Evolutionary conservation across 306 rosid genomes (phyloP).

Genomic region (Pueraria montana): DNA sequence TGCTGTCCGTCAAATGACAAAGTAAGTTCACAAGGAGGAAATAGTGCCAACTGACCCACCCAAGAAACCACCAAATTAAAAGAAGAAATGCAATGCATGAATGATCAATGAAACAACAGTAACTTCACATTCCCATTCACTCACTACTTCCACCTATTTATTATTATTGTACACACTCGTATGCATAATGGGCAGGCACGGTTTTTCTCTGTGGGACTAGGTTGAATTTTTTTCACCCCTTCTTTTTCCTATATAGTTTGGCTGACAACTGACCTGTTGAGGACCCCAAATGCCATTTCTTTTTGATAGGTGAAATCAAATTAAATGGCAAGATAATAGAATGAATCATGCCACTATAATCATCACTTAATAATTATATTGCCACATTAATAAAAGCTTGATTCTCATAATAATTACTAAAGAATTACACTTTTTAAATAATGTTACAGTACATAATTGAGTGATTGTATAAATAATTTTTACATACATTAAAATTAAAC

Average conservation of each 20-base stretch:
- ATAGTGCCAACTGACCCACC: conserved; percentile 19
- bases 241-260: background rate
- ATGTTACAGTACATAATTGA: background rate
- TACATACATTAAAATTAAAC: background rate
- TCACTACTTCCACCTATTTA: conserved; percentile 1
- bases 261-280: background rate
- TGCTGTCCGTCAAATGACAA: conserved; percentile 39
- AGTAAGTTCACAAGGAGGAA: background rate
- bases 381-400: background rate
- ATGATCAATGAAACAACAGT: background rate
- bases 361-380: background rate
- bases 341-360: background rate
- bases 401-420: background rate
- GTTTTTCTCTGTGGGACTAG: background rate
- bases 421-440: background rate
- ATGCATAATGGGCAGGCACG: no score
- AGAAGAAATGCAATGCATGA: conserved; percentile 5
- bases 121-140: background rate
- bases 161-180: conserved; percentile 3
- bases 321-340: background rate
- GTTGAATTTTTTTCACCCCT: background rate
- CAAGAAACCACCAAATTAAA: conserved; percentile 17
- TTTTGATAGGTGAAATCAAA: background rate
- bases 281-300: background rate
- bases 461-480: background rate